Conservation (phyloP, 2,329 filamentous ascomycete species). For the Emericellopsis cladophorae region DNA sequence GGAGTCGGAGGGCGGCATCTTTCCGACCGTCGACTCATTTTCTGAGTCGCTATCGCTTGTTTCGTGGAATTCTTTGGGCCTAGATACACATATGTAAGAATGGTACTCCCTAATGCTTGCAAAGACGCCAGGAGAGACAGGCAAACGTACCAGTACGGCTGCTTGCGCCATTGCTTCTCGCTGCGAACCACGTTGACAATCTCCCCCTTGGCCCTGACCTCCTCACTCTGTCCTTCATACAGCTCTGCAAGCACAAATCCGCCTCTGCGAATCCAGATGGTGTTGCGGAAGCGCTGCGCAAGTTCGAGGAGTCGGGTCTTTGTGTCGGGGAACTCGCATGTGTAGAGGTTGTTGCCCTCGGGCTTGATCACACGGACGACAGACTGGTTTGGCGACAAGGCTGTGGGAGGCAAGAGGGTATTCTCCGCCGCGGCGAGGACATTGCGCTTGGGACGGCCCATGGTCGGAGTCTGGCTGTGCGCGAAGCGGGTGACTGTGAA, state of each 20-base stretch:
- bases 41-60: slow-evolving; percentile 53
- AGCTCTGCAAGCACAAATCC: slow-evolving; percentile 75
- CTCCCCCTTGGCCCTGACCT: slow-evolving; percentile 73
- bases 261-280: slow-evolving; percentile 84
- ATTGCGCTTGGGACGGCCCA: slow-evolving; percentile 49
- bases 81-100: slow-evolving; percentile 18
- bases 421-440: slow-evolving; percentile 68
- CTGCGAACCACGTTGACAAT: slow-evolving; percentile 89
- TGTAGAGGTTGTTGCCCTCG: slow-evolving; percentile 83
- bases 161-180: slow-evolving; percentile 85
- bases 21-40: slow-evolving; percentile 69
- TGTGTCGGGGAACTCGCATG: slow-evolving; percentile 57
- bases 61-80: slow-evolving; percentile 72
- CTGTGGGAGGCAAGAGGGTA: slow-evolving; percentile 43
- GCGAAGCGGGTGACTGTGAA: background rate
- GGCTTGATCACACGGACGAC: slow-evolving; percentile 72
- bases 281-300: slow-evolving; percentile 73
- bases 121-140: background rate
- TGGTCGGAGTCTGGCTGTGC: slow-evolving; percentile 3
- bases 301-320: slow-evolving; percentile 66
- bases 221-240: slow-evolving; percentile 49
- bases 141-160: slow-evolving; percentile 60
- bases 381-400: slow-evolving; percentile 47
- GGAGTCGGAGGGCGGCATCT: slow-evolving; percentile 72
- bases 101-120: background rate